These are phyloP conservation scores for Fomitopsis schrenkii DNA, from an alignment of 1,284 basidiomycete genomes.

Conservation along the genomic window DNA sequence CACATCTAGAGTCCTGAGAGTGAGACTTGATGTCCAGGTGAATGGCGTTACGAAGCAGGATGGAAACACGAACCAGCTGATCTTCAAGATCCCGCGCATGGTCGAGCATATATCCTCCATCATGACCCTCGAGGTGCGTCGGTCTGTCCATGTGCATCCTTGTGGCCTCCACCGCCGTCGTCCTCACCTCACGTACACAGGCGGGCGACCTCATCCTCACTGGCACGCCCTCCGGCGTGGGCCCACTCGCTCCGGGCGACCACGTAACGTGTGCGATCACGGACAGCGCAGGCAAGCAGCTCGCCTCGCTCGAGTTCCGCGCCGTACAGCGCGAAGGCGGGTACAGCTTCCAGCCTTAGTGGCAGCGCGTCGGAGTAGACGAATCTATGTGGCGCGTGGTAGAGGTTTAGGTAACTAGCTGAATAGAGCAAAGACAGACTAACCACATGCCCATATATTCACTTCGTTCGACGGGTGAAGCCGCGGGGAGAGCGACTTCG, in stretches of 20 bases:
- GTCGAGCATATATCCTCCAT: conserved; percentile 92
- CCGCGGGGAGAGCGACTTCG: too few species aligned
- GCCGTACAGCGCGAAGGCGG: conserved; percentile 70
- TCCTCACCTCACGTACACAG: conserved; percentile 32
- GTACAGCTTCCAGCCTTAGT: conserved; percentile 42
- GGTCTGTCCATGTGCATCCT: conserved; percentile 19
- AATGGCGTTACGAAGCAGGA: conserved; percentile 84
- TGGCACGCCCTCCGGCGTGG: conserved; percentile 90
- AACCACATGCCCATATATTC: neutral
- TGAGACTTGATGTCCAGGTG: conserved; percentile 44
- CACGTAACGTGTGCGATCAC: conserved; percentile 74
- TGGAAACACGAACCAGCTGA: conserved; percentile 88
- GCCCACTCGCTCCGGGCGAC: conserved; percentile 76
- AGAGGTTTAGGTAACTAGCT: neutral
- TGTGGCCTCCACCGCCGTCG: neutral
- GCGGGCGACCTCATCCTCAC: conserved; percentile 89
- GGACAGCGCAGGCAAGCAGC: conserved; percentile 52
- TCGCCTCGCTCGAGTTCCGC: conserved; percentile 64
- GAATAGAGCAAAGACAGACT: neutral
- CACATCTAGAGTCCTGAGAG: neutral
- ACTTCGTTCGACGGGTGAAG: too few species aligned
- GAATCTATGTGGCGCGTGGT: neutral
- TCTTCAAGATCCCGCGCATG: conserved; percentile 88
- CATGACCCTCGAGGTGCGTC: conserved; percentile 88
- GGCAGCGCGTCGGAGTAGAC: neutral